A percentile compares a stretch with the other conserved stretches of the same genome.
phyloP scores from a whole-genome alignment of 2,329 filamentous ascomycete genomes.

The Pyrenochaeta sp. region DNA sequence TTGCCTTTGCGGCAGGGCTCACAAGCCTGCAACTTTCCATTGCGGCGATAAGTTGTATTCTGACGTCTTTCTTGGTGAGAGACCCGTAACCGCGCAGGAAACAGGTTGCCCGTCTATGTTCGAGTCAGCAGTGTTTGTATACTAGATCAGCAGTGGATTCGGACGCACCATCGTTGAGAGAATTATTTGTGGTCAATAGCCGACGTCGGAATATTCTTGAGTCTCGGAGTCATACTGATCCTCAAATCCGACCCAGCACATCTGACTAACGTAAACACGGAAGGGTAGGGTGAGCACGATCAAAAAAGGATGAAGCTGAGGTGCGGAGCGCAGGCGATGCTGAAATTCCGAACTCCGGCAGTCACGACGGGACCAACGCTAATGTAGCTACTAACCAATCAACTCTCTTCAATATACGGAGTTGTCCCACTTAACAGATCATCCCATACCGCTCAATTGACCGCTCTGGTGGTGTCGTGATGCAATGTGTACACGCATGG shows the following conservation, averaged over 20 bases:
- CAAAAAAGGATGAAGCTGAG: not conserved
- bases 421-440: not conserved
- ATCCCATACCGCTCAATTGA: not conserved
- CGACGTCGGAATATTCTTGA: not conserved
- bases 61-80: slow-evolving; percentile 36
- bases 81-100: slow-evolving; percentile 35
- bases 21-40: slow-evolving; percentile 50
- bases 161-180: not conserved
- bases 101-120: slow-evolving; percentile 47
- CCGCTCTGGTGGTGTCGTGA: too few species aligned
- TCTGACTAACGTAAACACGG: too few species aligned
- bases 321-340: not conserved
- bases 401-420: not conserved
- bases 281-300: too few species aligned
- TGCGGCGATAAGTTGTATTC: slow-evolving; percentile 41
- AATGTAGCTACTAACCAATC: not conserved
- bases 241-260: not conserved
- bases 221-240: not conserved
- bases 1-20: slow-evolving; percentile 49
- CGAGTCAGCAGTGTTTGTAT: not conserved
- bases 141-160: too few species aligned
- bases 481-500: too few species aligned
- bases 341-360: not conserved
- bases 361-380: not conserved
- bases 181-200: not conserved